Percentiles rank a stretch among this genome's conserved stretches.
These are phyloP conservation scores for Albophoma yamanashiensis DNA, from an alignment of 2,329 filamentous ascomycete species.

Conservation along the genomic window DNA sequence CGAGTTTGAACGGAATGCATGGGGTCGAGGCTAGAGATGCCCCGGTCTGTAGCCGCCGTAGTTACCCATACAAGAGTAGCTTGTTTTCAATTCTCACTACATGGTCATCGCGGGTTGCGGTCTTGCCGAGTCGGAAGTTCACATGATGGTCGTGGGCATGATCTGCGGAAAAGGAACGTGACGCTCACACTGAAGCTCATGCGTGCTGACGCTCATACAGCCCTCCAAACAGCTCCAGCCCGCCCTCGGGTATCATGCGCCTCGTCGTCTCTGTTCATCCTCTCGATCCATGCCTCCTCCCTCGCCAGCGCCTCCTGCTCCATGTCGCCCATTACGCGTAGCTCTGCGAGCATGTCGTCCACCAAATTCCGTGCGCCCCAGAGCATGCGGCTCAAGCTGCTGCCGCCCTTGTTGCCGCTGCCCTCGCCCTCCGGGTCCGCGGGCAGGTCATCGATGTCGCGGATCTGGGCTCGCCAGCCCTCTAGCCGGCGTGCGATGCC, in stretches of 20 bases:
- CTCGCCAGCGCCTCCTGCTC: slow-evolving; percentile 44
- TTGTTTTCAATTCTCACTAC: not conserved
- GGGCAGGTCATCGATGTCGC: slow-evolving; percentile 21
- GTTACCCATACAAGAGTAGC: not conserved
- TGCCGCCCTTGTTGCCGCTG: slow-evolving; percentile 7
- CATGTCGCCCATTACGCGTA: slow-evolving; percentile 50
- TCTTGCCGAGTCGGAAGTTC: not conserved
- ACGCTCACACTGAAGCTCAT: too few species aligned
- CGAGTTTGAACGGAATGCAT: not conserved
- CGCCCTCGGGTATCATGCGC: slow-evolving; percentile 20
- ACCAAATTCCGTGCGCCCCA: slow-evolving; percentile 37
- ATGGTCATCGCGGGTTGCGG: not conserved
- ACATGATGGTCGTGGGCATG: not conserved
- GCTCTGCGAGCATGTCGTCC: slow-evolving; percentile 49
- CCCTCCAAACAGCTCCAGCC: slow-evolving; percentile 39
- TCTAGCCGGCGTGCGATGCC: slow-evolving; percentile 43
- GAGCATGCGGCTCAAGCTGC: slow-evolving; percentile 37
- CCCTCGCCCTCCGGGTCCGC: slow-evolving; percentile 14
- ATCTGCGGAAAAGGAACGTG: not conserved
- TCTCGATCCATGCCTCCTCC: slow-evolving; percentile 49
- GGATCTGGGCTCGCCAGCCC: slow-evolving; percentile 38
- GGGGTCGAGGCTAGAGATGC: not conserved
- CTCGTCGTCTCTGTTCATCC: slow-evolving; percentile 34
- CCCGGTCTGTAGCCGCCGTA: not conserved
- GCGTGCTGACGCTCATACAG: slow-evolving; percentile 9